Evolutionary conservation across 139 green algal species (phyloP).

Genomic region (Micractinium sp.): DNA sequence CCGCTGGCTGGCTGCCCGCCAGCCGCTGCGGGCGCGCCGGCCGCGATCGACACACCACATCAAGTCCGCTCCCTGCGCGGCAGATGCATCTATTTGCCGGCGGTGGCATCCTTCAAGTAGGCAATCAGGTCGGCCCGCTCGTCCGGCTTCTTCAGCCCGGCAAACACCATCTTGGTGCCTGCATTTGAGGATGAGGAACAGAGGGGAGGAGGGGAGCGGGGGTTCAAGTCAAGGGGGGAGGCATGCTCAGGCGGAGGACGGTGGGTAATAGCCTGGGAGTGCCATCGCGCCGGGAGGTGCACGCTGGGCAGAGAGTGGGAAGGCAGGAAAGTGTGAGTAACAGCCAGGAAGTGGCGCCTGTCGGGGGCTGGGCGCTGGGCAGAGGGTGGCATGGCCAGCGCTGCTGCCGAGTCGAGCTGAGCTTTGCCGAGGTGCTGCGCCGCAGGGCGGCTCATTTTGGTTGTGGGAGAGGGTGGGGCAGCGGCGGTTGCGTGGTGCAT

Average conservation of each 20-base stretch:
- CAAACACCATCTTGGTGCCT: slow-evolving; percentile 99
- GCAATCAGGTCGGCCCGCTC: slow-evolving; percentile 86
- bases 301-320: too few species aligned
- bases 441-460: background rate
- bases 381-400: too few species aligned
- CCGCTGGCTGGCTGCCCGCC: background rate
- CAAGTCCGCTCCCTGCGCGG: too few species aligned
- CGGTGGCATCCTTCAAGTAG: slow-evolving; percentile 86
- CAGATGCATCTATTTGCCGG: background rate
- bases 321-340: background rate
- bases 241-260: background rate
- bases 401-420: too few species aligned
- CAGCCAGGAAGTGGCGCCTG: too few species aligned
- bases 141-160: slow-evolving; percentile 97
- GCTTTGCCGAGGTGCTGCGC: too few species aligned
- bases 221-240: too few species aligned
- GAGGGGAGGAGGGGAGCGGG: background rate
- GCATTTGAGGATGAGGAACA: slow-evolving; percentile 5
- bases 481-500: background rate
- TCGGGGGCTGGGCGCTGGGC: too few species aligned
- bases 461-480: background rate
- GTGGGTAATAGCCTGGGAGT: background rate
- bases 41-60: too few species aligned
- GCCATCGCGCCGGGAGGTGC: too few species aligned
- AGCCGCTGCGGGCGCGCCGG: too few species aligned